phyloP scores from a whole-genome alignment of 2,329 filamentous ascomycete species.

The Trichoderma gracile region DNA sequence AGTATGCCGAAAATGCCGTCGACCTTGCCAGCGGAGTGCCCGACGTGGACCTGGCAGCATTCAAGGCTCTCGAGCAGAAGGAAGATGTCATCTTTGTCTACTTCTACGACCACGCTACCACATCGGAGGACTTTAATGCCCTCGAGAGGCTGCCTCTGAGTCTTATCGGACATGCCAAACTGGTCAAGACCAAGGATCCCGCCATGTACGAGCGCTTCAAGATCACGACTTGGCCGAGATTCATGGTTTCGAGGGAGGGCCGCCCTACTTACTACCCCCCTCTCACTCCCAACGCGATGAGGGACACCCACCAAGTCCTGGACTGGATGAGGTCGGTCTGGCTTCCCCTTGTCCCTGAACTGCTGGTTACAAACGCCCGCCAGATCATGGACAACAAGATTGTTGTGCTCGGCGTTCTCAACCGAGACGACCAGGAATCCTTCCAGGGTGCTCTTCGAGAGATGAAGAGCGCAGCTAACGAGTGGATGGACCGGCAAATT shows the following conservation, averaged over 20 bases:
- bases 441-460: constrained; percentile 80
- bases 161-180: constrained; percentile 85
- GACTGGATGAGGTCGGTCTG: constrained; percentile 96
- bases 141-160: constrained; percentile 83
- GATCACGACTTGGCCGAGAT: constrained; percentile 93
- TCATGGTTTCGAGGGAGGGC: constrained; percentile 86
- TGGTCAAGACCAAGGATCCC: constrained; percentile 86
- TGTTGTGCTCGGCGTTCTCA: constrained; percentile 89
- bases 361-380: constrained; percentile 85
- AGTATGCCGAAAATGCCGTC: constrained; percentile 83
- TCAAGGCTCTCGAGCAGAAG: constrained; percentile 83
- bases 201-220: constrained; percentile 80
- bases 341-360: constrained; percentile 92
- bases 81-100: constrained; percentile 97
- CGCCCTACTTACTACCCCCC: constrained; percentile 88
- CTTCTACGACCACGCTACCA: constrained; percentile 96
- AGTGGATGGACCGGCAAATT: constrained; percentile 98
- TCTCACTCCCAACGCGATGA: constrained; percentile 87
- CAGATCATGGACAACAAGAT: constrained; percentile 95
- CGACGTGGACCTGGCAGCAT: constrained; percentile 74
- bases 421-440: constrained; percentile 74
- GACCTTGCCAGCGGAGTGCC: constrained; percentile 74
- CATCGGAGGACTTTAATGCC: constrained; percentile 85
- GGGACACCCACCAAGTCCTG: constrained; percentile 75
- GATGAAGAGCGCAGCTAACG: constrained; percentile 90